phyloP scores from a whole-genome alignment of 179 eudicot genomes.

The Drosera spatulata region DNA sequence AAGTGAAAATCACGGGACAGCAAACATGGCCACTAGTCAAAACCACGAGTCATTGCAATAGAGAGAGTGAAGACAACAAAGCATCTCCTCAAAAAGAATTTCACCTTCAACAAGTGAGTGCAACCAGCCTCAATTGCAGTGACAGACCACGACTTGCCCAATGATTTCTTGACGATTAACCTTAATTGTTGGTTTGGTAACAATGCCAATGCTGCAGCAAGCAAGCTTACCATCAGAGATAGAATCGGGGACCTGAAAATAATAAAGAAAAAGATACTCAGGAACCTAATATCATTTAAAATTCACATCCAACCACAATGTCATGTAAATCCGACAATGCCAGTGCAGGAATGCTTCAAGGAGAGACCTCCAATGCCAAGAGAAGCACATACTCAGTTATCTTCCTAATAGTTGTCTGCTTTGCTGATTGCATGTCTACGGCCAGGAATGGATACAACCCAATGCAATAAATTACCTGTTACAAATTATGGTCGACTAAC shows the following conservation, averaged over 20 bases:
- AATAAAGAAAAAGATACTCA: neutral
- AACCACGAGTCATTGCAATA: too few relatives aligned
- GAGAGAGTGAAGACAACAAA: too few relatives aligned
- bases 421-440: constrained; percentile 42
- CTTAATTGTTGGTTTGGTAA: constrained; percentile 20
- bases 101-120: constrained; percentile 56
- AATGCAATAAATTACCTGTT: constrained; percentile 55
- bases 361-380: too few relatives aligned
- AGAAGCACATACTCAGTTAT: too few relatives aligned
- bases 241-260: constrained; percentile 43
- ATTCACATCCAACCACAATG: neutral
- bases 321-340: too few relatives aligned
- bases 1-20: too few relatives aligned
- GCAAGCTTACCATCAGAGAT: constrained; percentile 33
- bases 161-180: constrained; percentile 41
- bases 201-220: constrained; percentile 46
- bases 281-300: neutral
- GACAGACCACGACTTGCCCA: constrained; percentile 69
- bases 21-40: too few relatives aligned
- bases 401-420: neutral
- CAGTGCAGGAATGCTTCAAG: too few relatives aligned
- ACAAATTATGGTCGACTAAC: constrained; percentile 6
- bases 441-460: constrained; percentile 80
- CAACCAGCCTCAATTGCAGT: constrained; percentile 63
- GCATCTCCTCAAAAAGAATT: neutral